Evolutionary conservation across 2,329 filamentous ascomycete genomes (phyloP), one percentile per base, ranked within the genome.

Genomic region (Aspergillus amoenus): DNA sequence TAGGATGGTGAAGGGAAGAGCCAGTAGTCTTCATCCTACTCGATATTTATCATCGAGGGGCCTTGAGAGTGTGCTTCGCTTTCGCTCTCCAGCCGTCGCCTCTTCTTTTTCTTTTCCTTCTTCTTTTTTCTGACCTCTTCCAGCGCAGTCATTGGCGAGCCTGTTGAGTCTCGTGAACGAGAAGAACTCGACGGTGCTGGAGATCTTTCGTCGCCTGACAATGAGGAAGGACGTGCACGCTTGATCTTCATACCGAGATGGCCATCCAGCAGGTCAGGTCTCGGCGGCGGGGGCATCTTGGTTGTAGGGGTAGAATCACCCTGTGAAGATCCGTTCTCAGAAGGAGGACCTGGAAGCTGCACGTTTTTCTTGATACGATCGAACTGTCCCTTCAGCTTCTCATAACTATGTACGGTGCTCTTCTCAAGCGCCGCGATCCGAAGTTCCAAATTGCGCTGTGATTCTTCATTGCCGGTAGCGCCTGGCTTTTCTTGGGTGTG

Each of bases 51-150:
- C 21, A 21, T 15, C 13, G 34, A 37, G 5, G 12, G 34, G 15
- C 13, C 15, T 37, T 37, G 34, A n/a, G 34, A 13, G 12, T 37
- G 34, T 15, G 34, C 34, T 37, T 37, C 12, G 6, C 39, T 32
- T 27, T 50, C 42, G 12, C 21, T 24, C 27, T 37, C 22, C 11
- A 56, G 18, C 41, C 49, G 59, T 34, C 56, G 55, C 40, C 58
- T 64, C 42, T 56, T 63, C 42, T 56, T 63, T 42, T 65, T 66
- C 48, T 55, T 62, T n/a, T 60, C 57, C 8, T 18, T 50, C 11
- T 59, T 68, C 32, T 48, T 64, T 37, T 40, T 47, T 40, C 59
- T 39, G 4, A 41, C 40, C 9, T 41, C 41, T 9, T 43, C 43
- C 2, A 52, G 47, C 17, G 22, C 44, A 12, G 57, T 41, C 15